Percentiles rank a stretch among this genome's conserved stretches.
phyloP scores from a whole-genome alignment of 176 grass and related monocot species.

The Chrysopogon serrulatus region DNA sequence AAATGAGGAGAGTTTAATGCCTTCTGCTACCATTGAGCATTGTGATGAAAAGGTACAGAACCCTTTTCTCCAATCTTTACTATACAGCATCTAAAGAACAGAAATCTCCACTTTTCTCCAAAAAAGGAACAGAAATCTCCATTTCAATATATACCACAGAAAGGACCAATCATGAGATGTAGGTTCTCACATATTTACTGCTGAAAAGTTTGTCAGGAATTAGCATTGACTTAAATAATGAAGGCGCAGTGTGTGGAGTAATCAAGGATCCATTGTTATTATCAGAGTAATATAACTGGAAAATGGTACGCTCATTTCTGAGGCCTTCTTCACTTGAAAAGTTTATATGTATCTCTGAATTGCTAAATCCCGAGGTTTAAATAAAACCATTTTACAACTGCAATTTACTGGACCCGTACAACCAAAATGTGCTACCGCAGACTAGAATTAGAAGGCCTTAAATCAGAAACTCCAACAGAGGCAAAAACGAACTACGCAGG shows the following conservation, averaged over 20 bases:
- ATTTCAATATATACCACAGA: not conserved
- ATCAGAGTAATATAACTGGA: too few species aligned
- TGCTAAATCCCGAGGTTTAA: not conserved
- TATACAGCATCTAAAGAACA: not conserved
- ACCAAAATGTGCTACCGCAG: too few species aligned
- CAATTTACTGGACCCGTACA: not conserved
- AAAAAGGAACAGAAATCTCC: not conserved
- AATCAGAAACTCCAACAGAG: not conserved
- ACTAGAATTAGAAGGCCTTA: not conserved
- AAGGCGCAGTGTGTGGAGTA: too few species aligned
- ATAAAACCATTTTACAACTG: too few species aligned
- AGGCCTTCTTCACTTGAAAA: not conserved
- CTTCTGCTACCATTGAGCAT: not conserved
- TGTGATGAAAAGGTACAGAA: not conserved
- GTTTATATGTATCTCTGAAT: not conserved
- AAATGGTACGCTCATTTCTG: too few species aligned
- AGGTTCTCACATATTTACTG: not conserved
- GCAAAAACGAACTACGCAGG: not conserved
- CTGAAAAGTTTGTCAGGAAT: too few species aligned
- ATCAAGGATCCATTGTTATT: too few species aligned
- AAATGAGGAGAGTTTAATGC: not conserved
- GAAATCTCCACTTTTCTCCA: not conserved
- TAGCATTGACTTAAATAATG: too few species aligned
- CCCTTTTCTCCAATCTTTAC: not conserved
- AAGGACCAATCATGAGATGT: not conserved